phyloP scores from a whole-genome alignment of 805 yeast species.

The Myxozyma udenii region DNA sequence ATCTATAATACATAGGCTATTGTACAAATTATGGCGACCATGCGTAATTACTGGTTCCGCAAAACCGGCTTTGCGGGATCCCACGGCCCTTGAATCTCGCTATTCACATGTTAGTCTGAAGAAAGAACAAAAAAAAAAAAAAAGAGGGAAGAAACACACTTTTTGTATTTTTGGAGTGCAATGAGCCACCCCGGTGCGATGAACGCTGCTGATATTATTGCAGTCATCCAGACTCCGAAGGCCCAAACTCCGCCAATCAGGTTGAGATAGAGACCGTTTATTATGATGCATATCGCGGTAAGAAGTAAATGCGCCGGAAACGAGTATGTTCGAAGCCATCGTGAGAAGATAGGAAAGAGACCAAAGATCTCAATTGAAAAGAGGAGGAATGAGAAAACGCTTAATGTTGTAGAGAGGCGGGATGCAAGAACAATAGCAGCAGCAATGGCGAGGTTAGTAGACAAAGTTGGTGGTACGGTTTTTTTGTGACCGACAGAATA shows the following conservation, averaged over 20 bases:
- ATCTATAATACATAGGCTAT: too few relatives aligned
- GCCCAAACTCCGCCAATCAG: conserved; percentile 44
- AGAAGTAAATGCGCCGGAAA: conserved; percentile 17
- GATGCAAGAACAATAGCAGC: conserved; percentile 89
- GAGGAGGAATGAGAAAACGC: conserved; percentile 80
- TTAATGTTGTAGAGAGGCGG: conserved; percentile 66
- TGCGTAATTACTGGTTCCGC: conserved; percentile 14
- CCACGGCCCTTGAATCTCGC: conserved; percentile 89
- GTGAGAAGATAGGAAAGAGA: conserved; percentile 66
- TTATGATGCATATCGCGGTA: conserved; percentile 16
- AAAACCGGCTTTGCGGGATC: conserved; percentile 76
- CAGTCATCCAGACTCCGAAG: conserved; percentile 49
- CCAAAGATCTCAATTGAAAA: conserved; percentile 70
- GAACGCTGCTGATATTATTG: conserved; percentile 50
- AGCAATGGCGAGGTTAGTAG: conserved; percentile 78
- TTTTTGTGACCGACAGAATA: conserved; percentile 49
- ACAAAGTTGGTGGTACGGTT: conserved; percentile 48
- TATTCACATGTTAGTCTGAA: conserved; percentile 1
- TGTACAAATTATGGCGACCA: background rate
- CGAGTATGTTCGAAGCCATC: conserved; percentile 50
- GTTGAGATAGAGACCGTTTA: conserved; percentile 40
- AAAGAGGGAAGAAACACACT: conserved; percentile 17
- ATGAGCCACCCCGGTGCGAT: conserved; percentile 70
- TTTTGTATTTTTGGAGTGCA: conserved; percentile 71
- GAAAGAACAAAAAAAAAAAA: too few relatives aligned